phyloP scores from a whole-genome alignment of 192 early-diverging fungal genomes.

The Coemansia pectinata region DNA sequence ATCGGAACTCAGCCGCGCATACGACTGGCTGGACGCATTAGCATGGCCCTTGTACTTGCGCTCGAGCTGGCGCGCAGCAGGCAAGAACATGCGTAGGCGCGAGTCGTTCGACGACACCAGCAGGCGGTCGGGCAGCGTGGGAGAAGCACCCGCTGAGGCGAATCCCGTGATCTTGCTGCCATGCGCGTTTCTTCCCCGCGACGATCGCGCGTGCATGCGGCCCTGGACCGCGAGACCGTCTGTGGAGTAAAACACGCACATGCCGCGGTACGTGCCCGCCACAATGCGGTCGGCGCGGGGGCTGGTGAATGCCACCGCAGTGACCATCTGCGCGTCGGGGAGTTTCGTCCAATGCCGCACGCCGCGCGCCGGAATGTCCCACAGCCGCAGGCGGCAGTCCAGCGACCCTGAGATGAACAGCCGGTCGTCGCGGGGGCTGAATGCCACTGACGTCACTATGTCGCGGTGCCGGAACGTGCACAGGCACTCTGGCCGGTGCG shows the following conservation, averaged over 20 bases:
- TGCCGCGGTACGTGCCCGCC: conserved; percentile 74
- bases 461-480: conserved; percentile 79
- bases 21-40: conserved; percentile 69
- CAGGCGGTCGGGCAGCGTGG: conserved; percentile 46
- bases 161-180: conserved; percentile 85
- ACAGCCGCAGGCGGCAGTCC: conserved; percentile 76
- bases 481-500: conserved; percentile 68
- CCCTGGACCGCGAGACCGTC: conserved; percentile 79
- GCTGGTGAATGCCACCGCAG: conserved; percentile 74
- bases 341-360: conserved; percentile 78
- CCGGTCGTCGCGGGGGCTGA: conserved; percentile 82
- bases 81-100: conserved; percentile 73
- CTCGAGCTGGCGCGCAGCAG: conserved; percentile 72
- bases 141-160: conserved; percentile 21
- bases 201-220: conserved; percentile 70
- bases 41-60: conserved; percentile 82
- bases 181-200: conserved; percentile 60
- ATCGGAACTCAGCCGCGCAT: conserved; percentile 75
- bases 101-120: conserved; percentile 78
- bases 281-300: conserved; percentile 68
- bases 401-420: conserved; percentile 80
- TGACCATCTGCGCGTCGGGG: conserved; percentile 69
- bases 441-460: conserved; percentile 75
- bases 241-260: conserved; percentile 82
- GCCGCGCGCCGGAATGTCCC: conserved; percentile 79